phyloP scores from a whole-genome alignment of 768 basidiomycete species.

The Collybia nuda region DNA sequence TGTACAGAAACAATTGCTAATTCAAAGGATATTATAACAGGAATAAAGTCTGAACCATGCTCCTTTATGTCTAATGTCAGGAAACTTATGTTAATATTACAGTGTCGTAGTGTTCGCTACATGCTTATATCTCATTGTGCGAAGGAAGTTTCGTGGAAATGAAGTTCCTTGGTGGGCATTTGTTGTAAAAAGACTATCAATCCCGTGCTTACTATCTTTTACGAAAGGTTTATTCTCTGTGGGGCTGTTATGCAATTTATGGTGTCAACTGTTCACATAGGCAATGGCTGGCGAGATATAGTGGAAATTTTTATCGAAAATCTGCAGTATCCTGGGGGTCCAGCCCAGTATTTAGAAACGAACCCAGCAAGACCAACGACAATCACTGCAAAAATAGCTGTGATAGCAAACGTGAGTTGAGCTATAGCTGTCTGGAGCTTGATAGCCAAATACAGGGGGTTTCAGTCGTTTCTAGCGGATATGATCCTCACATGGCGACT shows the following conservation, averaged over 20 bases:
- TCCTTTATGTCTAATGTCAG: no score
- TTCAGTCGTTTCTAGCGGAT: conserved; percentile 15
- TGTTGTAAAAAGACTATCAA: background rate
- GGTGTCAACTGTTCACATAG: conserved; percentile 11
- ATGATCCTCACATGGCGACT: conserved; percentile 17
- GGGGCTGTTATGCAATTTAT: conserved; percentile 12
- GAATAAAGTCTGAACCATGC: background rate
- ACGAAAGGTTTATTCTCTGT: conserved; percentile 10
- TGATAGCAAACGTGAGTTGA: conserved; percentile 7
- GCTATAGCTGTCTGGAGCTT: background rate
- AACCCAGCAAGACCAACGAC: conserved; percentile 1
- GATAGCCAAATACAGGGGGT: background rate
- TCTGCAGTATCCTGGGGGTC: background rate
- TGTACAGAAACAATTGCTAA: no score
- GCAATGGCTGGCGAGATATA: conserved; percentile 4
- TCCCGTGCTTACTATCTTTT: background rate
- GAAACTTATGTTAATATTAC: background rate
- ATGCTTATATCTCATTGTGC: conserved; percentile 11
- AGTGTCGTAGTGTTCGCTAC: conserved; percentile 12
- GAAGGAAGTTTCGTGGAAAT: conserved; percentile 1
- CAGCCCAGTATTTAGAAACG: background rate
- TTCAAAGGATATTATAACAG: no score
- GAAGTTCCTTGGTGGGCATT: conserved; percentile 4
- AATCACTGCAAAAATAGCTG: background rate
- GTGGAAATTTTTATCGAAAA: conserved; percentile 11